phyloP scores from a whole-genome alignment of 2,329 filamentous ascomycete species.

The Hymenoscyphus albidus region DNA sequence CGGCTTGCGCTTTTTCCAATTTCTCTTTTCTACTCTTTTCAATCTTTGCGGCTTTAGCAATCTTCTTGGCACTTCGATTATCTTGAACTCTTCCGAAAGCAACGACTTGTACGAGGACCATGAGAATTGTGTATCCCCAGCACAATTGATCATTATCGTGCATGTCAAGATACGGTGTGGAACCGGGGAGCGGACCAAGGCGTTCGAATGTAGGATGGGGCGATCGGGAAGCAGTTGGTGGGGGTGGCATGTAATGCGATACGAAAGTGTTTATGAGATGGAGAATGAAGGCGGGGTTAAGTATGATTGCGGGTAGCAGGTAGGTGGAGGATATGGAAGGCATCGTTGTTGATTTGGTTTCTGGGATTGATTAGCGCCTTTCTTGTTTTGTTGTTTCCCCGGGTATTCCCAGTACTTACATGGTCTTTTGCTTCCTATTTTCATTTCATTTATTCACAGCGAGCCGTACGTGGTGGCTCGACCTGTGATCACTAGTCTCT shows the following conservation, averaged over 20 bases:
- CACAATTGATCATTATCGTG: constrained; percentile 38
- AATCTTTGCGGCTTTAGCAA: constrained; percentile 22
- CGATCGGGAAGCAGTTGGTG: constrained; percentile 29
- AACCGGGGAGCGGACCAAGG: constrained; percentile 31
- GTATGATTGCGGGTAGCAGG: constrained; percentile 37
- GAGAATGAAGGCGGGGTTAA: constrained; percentile 40
- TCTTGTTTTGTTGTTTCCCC: neutral
- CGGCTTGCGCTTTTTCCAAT: neutral
- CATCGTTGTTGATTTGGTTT: constrained; percentile 23
- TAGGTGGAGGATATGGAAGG: constrained; percentile 30
- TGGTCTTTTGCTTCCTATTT: neutral
- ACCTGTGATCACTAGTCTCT: neutral
- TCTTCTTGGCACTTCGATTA: constrained; percentile 26
- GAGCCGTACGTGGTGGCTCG: neutral
- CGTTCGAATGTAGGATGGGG: constrained; percentile 31
- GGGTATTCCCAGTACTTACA: neutral
- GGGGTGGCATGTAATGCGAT: constrained; percentile 35
- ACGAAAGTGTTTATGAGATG: constrained; percentile 39
- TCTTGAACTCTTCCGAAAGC: constrained; percentile 34
- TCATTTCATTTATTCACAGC: neutral
- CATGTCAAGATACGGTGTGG: constrained; percentile 36
- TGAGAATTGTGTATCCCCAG: constrained; percentile 38
- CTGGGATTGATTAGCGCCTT: neutral
- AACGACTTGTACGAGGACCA: constrained; percentile 38
- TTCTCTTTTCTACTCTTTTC: constrained; percentile 11